phyloP scores from a whole-genome alignment of 1,139 yeast genomes.

The Debaryomyces sp. region DNA sequence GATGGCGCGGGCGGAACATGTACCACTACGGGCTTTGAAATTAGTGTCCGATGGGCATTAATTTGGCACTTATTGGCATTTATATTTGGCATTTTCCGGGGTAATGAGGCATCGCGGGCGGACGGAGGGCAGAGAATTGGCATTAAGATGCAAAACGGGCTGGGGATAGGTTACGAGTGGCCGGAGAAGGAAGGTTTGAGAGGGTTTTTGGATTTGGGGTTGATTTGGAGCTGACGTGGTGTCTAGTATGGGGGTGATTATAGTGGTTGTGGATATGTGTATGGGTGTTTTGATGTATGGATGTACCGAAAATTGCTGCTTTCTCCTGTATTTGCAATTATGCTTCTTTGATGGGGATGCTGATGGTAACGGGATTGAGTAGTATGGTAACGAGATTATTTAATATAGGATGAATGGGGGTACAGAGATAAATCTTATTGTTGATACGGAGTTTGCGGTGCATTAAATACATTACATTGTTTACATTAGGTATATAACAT shows the following conservation, averaged over 20 bases:
- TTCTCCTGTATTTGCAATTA: neutral
- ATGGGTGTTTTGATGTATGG: neutral
- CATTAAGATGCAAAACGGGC: neutral
- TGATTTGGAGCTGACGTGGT: neutral
- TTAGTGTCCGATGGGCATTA: neutral
- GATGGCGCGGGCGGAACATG: neutral
- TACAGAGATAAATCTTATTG: neutral
- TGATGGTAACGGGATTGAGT: too few species aligned
- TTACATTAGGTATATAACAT: neutral
- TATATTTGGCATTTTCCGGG: constrained; percentile 2
- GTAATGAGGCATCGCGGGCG: constrained; percentile 1
- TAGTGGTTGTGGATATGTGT: neutral
- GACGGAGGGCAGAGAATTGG: neutral
- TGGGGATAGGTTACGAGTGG: neutral
- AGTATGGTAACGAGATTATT: too few species aligned
- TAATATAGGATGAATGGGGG: too few species aligned
- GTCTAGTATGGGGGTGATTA: neutral
- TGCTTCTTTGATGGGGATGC: neutral
- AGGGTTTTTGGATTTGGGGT: neutral
- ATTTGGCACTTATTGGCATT: neutral
- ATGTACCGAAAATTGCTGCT: neutral
- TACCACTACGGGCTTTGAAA: neutral
- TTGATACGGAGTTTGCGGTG: neutral
- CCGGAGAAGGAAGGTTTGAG: neutral
- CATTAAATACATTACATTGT: neutral